A percentile compares a stretch with the other conserved stretches of the same genome.
These are phyloP conservation scores for Yarrowia sp. DNA, from an alignment of 805 yeast species.

Conservation along the genomic window DNA sequence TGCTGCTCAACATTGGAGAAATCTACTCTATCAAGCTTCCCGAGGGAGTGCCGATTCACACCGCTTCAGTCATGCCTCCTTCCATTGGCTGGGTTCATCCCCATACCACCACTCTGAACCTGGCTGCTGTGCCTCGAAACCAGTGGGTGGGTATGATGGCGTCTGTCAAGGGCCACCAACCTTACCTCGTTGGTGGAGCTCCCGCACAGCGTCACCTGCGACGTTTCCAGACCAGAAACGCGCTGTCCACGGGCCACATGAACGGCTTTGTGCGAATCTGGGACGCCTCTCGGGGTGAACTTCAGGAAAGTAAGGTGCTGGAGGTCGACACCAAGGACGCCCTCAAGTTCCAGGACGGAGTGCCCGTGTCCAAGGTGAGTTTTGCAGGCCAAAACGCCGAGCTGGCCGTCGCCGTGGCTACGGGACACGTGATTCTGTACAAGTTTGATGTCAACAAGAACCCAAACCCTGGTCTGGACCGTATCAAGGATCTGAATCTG, in stretches of 20 bases:
- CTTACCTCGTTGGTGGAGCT: constrained; percentile 79
- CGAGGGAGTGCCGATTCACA: constrained; percentile 58
- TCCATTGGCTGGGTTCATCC: constrained; percentile 82
- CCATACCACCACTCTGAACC: constrained; percentile 62
- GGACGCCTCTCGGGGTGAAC: constrained; percentile 81
- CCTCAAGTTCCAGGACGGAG: constrained; percentile 52
- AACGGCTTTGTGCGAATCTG: constrained; percentile 81
- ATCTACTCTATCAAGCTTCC: constrained; percentile 68
- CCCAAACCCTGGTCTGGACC: constrained; percentile 40
- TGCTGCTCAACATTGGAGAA: constrained; percentile 68
- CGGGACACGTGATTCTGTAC: constrained; percentile 79
- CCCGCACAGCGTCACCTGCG: constrained; percentile 62
- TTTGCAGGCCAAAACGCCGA: constrained; percentile 82
- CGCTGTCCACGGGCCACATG: constrained; percentile 80
- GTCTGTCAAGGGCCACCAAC: constrained; percentile 51
- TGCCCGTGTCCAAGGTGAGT: constrained; percentile 64
- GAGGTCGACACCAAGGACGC: constrained; percentile 64
- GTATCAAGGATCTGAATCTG: constrained; percentile 16
- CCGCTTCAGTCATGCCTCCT: constrained; percentile 76
- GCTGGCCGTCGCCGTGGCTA: constrained; percentile 67
- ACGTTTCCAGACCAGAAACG: constrained; percentile 60
- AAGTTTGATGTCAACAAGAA: constrained; percentile 65
- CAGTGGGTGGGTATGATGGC: constrained; percentile 83
- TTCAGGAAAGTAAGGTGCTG: constrained; percentile 63
- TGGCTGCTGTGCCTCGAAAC: constrained; percentile 64